phyloP scores from a whole-genome alignment of 2,329 filamentous ascomycete species.

The Knoxdaviesia proteae region DNA sequence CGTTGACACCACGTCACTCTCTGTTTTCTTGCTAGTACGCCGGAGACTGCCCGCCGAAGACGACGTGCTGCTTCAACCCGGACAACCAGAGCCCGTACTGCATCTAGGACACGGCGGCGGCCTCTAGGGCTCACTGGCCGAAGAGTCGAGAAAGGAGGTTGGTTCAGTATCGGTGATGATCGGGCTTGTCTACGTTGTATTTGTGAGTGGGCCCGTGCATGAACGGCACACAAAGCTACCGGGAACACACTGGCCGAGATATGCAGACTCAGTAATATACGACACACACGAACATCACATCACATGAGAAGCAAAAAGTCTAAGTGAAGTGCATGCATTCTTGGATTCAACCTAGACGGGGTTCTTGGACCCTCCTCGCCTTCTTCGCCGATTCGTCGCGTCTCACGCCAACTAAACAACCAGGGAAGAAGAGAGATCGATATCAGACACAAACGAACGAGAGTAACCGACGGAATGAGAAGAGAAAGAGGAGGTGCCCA shows the following conservation, averaged over 20 bases:
- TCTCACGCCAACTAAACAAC: too few species aligned
- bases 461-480: too few species aligned
- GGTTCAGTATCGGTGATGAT: not conserved
- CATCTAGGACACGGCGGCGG: conserved; percentile 6
- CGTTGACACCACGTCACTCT: not conserved
- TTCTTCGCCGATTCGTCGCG: too few species aligned
- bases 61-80: conserved; percentile 15
- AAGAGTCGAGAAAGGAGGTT: not conserved
- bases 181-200: not conserved
- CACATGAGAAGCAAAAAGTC: not conserved
- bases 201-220: not conserved
- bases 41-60: conserved; percentile 15
- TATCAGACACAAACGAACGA: too few species aligned
- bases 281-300: not conserved
- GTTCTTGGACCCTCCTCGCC: too few species aligned
- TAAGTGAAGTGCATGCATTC: not conserved
- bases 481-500: too few species aligned
- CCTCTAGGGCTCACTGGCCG: not conserved
- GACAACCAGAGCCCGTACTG: conserved; percentile 17
- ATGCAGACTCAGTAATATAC: not conserved
- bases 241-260: too few species aligned
- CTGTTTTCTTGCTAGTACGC: conserved; percentile 9
- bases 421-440: too few species aligned
- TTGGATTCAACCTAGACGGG: too few species aligned
- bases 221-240: not conserved